Evolutionary conservation across 202 grass and related monocot species (phyloP), one percentile per base, ranked within the genome.

Genomic region (Eragrostis tef): DNA sequence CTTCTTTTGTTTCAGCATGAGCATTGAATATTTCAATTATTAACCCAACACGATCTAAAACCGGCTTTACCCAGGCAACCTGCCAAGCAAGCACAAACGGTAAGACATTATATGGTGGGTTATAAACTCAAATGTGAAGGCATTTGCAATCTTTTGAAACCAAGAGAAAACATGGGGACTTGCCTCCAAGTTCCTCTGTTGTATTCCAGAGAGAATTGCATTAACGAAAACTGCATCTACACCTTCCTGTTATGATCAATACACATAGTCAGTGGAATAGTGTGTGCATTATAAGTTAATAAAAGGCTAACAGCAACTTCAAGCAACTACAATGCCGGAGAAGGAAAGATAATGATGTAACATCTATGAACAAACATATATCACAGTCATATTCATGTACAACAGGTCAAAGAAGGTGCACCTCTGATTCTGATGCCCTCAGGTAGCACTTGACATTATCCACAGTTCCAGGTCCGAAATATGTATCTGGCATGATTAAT

Each of bases 11-110:
- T 90, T 94, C 88, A 67, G 92, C 95, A 70, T 98, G 92, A 85
- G 95, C 95, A 93, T 98, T 86, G 79, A 98, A 98, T 89, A 98
- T 98, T 81, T 98, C 88, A 86, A 94, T 98, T 80, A 98, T 98
- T 86, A 98, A 88, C 27, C 90, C 88, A 63, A 98, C 88, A 74
- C 95, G 88, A 86, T 98, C 95, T 74, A 98, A 77, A 86, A 98
- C 92, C 21, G 95, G 88, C 77, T 87, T 93, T 74, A 69, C 85
- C 84, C 88, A 94, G 67, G 84, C 86, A 82, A 88, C 84, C 95
- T 98, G 74, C 21, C 46, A 86, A 70, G 50, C 17, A 60, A 85
- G 66, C 13, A 56, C 6, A 73, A 85, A 79, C 31, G 76, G 67
- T 24, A 42, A 59, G 44, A n/a, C 15, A 46, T 41, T 43, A 39